Evolutionary conservation across 805 yeast species (phyloP).

Genomic region (Lipomyces oligophaga): DNA sequence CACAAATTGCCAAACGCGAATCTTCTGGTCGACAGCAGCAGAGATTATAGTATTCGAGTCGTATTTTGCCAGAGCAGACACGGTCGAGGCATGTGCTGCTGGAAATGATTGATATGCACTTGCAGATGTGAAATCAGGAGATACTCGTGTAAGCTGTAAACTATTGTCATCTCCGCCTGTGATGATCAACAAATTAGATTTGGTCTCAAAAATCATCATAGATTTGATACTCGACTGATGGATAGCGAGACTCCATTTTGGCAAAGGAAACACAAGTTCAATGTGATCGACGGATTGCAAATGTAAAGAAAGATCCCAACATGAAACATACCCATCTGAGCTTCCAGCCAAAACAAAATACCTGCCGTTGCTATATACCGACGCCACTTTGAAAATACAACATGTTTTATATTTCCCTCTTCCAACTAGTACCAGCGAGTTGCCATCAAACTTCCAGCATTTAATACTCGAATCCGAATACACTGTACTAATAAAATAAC

Average conservation of each 20-base stretch:
- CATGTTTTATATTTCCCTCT: conserved; percentile 62
- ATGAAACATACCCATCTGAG: conserved; percentile 75
- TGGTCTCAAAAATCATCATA: conserved; percentile 38
- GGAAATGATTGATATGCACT: conserved; percentile 36
- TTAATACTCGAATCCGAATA: conserved; percentile 82
- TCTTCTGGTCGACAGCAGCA: conserved; percentile 79
- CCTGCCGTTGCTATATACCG: conserved; percentile 39
- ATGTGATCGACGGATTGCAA: not conserved
- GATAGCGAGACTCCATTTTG: conserved; percentile 42
- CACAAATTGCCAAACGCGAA: conserved; percentile 56
- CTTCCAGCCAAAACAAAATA: conserved; percentile 55
- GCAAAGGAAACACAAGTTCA: conserved; percentile 13
- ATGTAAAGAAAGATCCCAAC: conserved; percentile 50
- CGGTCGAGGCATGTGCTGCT: conserved; percentile 80
- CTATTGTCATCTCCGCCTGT: conserved; percentile 97
- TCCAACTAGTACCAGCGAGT: conserved; percentile 44
- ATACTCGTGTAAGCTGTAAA: conserved; percentile 44
- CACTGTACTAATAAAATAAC: conserved; percentile 58
- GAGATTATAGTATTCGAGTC: conserved; percentile 42
- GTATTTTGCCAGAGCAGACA: conserved; percentile 56
- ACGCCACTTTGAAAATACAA: conserved; percentile 64
- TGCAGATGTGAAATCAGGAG: conserved; percentile 28
- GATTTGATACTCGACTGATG: conserved; percentile 87
- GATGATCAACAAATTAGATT: conserved; percentile 38
- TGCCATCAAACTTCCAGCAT: conserved; percentile 39